These are phyloP conservation scores for Spathaspora sp. DNA, from an alignment of 805 yeast genomes.

Conservation along the genomic window DNA sequence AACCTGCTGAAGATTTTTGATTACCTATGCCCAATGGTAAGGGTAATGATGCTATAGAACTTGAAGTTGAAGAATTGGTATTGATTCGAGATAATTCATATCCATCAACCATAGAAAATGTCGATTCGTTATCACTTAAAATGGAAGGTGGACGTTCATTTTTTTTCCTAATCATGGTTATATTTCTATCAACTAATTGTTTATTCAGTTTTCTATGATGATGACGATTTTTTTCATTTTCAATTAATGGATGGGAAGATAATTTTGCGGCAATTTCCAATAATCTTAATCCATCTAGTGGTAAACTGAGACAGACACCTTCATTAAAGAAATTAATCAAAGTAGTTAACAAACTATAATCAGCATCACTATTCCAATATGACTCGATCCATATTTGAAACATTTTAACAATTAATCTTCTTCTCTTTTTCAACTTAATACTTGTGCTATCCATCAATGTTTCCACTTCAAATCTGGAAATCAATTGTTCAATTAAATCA, in stretches of 20 bases:
- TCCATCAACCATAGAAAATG: slow-evolving; percentile 53
- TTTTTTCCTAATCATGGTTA: slow-evolving; percentile 40
- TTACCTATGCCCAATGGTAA: slow-evolving; percentile 43
- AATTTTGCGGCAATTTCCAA: slow-evolving; percentile 61
- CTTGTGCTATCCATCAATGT: slow-evolving; percentile 14
- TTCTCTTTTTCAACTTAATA: slow-evolving; percentile 49
- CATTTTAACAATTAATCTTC: slow-evolving; percentile 63
- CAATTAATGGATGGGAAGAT: slow-evolving; percentile 52
- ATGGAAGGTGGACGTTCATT: slow-evolving; percentile 9
- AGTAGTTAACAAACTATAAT: slow-evolving; percentile 60
- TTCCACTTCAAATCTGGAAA: slow-evolving; percentile 58
- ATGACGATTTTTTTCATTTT: slow-evolving; percentile 17
- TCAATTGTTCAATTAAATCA: slow-evolving; percentile 65
- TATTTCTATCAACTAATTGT: slow-evolving; percentile 55
- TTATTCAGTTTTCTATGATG: slow-evolving; percentile 13
- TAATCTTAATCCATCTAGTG: slow-evolving; percentile 60
- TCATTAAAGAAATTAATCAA: slow-evolving; percentile 78
- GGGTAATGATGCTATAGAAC: slow-evolving; percentile 38
- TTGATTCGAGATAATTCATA: slow-evolving; percentile 52
- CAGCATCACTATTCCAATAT: slow-evolving; percentile 71
- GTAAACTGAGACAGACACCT: slow-evolving; percentile 57
- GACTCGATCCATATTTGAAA: slow-evolving; percentile 87
- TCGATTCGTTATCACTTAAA: slow-evolving; percentile 20
- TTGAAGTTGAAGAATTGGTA: slow-evolving; percentile 43
- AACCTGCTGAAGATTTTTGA: slow-evolving; percentile 36